Evolutionary conservation across 805 yeast genomes (phyloP).

Genomic region (Pichia ethanolica): DNA sequence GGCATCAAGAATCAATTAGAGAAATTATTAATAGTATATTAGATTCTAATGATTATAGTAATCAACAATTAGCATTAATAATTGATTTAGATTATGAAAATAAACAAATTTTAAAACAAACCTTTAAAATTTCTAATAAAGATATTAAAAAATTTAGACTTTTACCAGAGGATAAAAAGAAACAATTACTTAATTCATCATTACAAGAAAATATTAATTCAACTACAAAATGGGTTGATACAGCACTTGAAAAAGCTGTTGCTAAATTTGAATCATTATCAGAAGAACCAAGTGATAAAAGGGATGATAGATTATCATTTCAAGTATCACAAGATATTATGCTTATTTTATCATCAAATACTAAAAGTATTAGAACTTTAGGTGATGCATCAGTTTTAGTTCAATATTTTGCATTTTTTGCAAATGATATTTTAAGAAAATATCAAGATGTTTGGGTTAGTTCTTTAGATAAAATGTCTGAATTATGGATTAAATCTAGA

Average conservation of each 20-base stretch:
- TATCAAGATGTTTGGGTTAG: slow-evolving; percentile 18
- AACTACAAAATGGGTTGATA: slow-evolving; percentile 79
- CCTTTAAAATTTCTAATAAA: slow-evolving; percentile 42
- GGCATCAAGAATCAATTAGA: slow-evolving; percentile 64
- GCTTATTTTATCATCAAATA: slow-evolving; percentile 21
- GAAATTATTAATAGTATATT: slow-evolving; percentile 56
- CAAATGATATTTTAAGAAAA: slow-evolving; percentile 16
- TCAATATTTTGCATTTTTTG: slow-evolving; percentile 20
- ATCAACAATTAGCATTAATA: slow-evolving; percentile 63
- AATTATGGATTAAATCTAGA: slow-evolving; percentile 10
- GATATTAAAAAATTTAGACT: slow-evolving; percentile 45
- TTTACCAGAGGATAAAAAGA: slow-evolving; percentile 53
- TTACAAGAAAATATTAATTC: slow-evolving; percentile 57
- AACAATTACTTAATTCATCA: slow-evolving; percentile 69
- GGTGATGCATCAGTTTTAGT: slow-evolving; percentile 24
- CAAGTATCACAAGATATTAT: slow-evolving; percentile 23
- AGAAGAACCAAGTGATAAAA: slow-evolving; percentile 51
- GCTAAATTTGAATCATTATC: slow-evolving; percentile 55
- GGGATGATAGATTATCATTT: slow-evolving; percentile 21
- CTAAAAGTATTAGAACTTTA: slow-evolving; percentile 33
- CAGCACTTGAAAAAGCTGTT: slow-evolving; percentile 29
- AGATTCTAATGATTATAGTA: slow-evolving; percentile 47
- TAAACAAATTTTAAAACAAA: slow-evolving; percentile 41
- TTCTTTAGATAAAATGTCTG: slow-evolving; percentile 14
- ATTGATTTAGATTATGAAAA: slow-evolving; percentile 72